These are phyloP conservation scores for Ophiostoma populinum DNA, from an alignment of 2,329 filamentous ascomycete genomes.

Conservation along the genomic window DNA sequence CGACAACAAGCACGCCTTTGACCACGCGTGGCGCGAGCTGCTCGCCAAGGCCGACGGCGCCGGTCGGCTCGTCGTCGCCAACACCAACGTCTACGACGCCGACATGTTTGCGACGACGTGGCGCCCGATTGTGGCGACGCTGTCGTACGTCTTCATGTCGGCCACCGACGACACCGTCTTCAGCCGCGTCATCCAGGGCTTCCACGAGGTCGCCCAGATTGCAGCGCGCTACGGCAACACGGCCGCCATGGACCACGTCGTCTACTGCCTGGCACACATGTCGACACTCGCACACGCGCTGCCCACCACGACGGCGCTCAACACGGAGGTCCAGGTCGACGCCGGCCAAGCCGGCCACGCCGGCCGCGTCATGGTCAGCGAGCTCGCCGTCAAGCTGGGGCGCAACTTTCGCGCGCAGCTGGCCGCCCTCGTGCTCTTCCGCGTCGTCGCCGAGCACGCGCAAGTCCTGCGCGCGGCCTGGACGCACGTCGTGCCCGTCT, in stretches of 20 bases:
- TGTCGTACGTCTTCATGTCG: constrained; percentile 98
- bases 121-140: constrained; percentile 83
- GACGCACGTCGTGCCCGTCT: constrained; percentile 76
- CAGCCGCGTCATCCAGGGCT: constrained; percentile 79
- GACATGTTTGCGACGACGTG: constrained; percentile 96
- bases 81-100: constrained; percentile 89
- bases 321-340: constrained; percentile 86
- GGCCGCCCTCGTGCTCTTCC: constrained; percentile 87
- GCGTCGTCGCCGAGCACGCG: constrained; percentile 77
- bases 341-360: no score
- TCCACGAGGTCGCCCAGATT: constrained; percentile 89
- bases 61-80: constrained; percentile 56
- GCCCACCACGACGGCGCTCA: constrained; percentile 68
- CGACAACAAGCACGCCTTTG: constrained; percentile 89
- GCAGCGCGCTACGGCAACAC: constrained; percentile 68
- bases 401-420: constrained; percentile 86
- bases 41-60: constrained; percentile 67
- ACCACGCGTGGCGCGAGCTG: constrained; percentile 94
- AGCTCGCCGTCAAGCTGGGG: constrained; percentile 89
- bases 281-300: constrained; percentile 52
- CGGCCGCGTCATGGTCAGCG: constrained; percentile 90
- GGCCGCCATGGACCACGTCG: constrained; percentile 81
- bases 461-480: constrained; percentile 57
- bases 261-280: constrained; percentile 79
- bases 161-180: constrained; percentile 94